phyloP scores from a whole-genome alignment of 2,329 filamentous ascomycete genomes.

The Monosporascus sp. region DNA sequence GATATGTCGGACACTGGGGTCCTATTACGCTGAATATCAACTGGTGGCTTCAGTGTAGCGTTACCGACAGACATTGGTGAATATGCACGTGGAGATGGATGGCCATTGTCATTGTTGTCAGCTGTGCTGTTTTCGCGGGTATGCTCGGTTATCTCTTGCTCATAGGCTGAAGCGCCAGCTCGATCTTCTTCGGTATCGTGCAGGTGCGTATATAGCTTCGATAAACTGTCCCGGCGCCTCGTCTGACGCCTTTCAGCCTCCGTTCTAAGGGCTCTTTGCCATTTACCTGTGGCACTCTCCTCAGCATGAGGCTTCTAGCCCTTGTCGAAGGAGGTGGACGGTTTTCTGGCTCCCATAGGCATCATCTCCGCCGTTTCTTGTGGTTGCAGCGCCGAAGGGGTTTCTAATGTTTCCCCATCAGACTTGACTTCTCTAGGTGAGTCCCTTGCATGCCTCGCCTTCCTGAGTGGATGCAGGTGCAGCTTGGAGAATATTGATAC shows the following conservation, averaged over 20 bases:
- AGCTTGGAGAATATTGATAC: conserved; percentile 32
- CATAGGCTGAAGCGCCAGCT: too few species aligned
- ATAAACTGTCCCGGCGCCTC: neutral
- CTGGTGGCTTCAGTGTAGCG: conserved; percentile 6
- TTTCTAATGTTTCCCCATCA: neutral
- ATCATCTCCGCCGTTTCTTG: neutral
- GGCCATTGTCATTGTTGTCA: neutral
- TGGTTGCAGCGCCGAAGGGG: neutral
- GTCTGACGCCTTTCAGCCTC: conserved; percentile 5
- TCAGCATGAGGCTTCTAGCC: conserved; percentile 3
- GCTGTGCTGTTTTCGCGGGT: neutral
- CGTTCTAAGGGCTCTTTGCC: conserved; percentile 8
- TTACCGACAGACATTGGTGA: conserved; percentile 2
- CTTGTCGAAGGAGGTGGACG: neutral
- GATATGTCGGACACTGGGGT: conserved; percentile 15
- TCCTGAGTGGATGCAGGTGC: conserved; percentile 23
- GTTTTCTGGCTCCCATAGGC: neutral
- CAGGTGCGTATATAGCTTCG: neutral
- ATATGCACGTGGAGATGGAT: neutral
- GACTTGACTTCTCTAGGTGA: neutral
- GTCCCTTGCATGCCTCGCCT: neutral
- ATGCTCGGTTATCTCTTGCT: neutral
- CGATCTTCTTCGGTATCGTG: neutral
- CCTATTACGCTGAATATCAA: conserved; percentile 2
- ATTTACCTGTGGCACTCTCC: conserved; percentile 5